Evolutionary conservation across 2,329 filamentous ascomycete species (phyloP), one percentile per base, ranked within the genome.

Genomic region (Fusarium sp.): DNA sequence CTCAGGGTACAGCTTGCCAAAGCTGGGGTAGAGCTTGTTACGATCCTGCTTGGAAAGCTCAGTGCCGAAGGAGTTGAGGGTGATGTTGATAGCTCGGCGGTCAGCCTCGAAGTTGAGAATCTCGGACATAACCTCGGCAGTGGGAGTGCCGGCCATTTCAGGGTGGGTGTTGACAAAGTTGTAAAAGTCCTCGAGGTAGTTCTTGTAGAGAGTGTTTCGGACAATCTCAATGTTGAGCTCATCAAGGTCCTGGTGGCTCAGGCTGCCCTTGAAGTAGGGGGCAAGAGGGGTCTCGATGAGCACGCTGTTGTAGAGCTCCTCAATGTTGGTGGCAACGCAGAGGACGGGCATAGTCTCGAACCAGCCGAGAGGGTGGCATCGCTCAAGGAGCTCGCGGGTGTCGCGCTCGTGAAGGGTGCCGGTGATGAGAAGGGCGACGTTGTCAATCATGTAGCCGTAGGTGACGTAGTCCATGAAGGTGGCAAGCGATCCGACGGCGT

Each of bases 401-500:
- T 99, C 96, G 78, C 96, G 89, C 83, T 99, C 96, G 82, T 99
- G 96, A 29, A 99, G 87, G 11, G 96, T 99, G 68, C 96, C 96
- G 20, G 96, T 99, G 81, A 99, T 99, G 76, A 99, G 89, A 40
- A 99, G 90, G 38, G 96, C 96, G 58, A 99, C 93, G 76, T 99
- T 99, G 83, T 99, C 96, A 81, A 99, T 99, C 96, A 99, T 99
- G 86, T 99, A 99, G 68, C 94, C 95, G 80, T 99, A 99, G 1
- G 96, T 99, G 67, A 99, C 85, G 81, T 97, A 99, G 81, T 98
- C 93, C 88, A 99, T 93, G 81, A 99, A 99, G 78, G 93, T 93
- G 68, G 94, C 91, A 36, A 97, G 89, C 1, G 93, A 93, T 14
- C 96, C 96, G 2, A 93, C 93, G 27, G 95, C 92, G 78, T 99